Conservation (phyloP, 495 filamentous ascomycete species). For the Podospora sp. region DNA sequence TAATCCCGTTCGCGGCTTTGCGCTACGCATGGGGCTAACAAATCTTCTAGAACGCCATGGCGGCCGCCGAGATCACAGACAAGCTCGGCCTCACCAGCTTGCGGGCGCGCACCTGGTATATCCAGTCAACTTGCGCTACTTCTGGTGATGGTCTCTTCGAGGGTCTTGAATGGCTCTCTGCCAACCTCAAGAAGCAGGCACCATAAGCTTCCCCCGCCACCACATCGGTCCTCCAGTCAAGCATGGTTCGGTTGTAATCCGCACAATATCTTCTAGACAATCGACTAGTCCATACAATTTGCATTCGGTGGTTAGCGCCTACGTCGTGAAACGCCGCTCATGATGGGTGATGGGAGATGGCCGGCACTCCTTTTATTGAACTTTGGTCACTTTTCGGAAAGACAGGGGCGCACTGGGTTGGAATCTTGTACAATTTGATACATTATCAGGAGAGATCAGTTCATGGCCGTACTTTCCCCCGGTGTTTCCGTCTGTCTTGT, state of each 20-base stretch:
- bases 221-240: conserved; percentile 36
- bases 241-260: conserved; percentile 53
- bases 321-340: conserved; percentile 40
- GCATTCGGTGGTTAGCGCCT: conserved; percentile 42
- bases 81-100: conserved; percentile 99
- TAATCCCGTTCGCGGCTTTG: background rate
- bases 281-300: conserved; percentile 51
- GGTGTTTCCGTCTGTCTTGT: conserved; percentile 22
- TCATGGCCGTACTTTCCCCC: conserved; percentile 32
- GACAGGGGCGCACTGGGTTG: conserved; percentile 52
- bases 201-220: conserved; percentile 54
- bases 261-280: conserved; percentile 48
- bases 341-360: conserved; percentile 29
- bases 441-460: conserved; percentile 42
- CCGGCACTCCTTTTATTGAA: conserved; percentile 40
- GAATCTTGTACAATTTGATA: conserved; percentile 56
- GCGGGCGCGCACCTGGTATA: conserved; percentile 98
- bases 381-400: conserved; percentile 48
- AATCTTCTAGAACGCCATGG: conserved; percentile 87
- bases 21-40: conserved; percentile 26
- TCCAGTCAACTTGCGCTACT: conserved; percentile 99
- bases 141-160: conserved; percentile 99
- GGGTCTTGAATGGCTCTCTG: conserved; percentile 98
- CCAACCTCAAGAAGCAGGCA: conserved; percentile 89
- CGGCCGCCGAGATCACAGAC: conserved; percentile 98